Evolutionary conservation across 441 rosid genomes (phyloP), one percentile per base, ranked within the genome.

Genomic region (Raphanus hybrid): DNA sequence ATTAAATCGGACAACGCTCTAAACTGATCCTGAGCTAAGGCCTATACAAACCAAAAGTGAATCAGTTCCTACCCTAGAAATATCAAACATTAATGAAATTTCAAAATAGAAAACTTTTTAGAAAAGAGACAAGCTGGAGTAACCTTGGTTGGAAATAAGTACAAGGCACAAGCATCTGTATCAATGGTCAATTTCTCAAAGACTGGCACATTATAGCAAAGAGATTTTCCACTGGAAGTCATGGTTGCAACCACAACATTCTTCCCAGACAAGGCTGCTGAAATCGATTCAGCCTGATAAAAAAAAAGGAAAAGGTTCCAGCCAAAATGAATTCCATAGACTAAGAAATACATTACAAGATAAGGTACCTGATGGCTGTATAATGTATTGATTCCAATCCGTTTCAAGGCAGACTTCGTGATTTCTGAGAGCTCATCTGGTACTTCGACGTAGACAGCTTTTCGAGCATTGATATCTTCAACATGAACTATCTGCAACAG

Each of bases 161-260:
- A 92, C 26, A 96, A 81, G 76, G 99, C 98, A 86, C 97, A 92
- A 74, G 94, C 79, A 66, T 83, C 85, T 76, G 86, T 80, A 78
- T 96, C 78, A 60, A 83, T 87, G 71, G 86, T 87, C 82, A 96
- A 78, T 71, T 78, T 89, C 83, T 96, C 98, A 75, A 96, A 85
- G 82, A 96, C 94, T 45, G 97, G 99, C 75, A 92, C 82, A 80
- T 93, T 96, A 80, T 96, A 96, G 90, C 99, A 96, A 73, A 96
- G 91, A 85, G 99, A 93, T 86, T 96, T 96, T 73, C 99, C 99
- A 69, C 99, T 96, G 75, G 99, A 96, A 73, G 98, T 96, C 97
- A 90, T 84, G 81, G 98, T 96, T 79, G 99, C 96, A 70, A 96
- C 89, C 29, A 84, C 93, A 77, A 93, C 93, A 86, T 88, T 90